These are phyloP conservation scores for Cryptosporidium ubiquitum DNA, from an alignment of 169 alveolate genomes.

Conservation along the genomic window DNA sequence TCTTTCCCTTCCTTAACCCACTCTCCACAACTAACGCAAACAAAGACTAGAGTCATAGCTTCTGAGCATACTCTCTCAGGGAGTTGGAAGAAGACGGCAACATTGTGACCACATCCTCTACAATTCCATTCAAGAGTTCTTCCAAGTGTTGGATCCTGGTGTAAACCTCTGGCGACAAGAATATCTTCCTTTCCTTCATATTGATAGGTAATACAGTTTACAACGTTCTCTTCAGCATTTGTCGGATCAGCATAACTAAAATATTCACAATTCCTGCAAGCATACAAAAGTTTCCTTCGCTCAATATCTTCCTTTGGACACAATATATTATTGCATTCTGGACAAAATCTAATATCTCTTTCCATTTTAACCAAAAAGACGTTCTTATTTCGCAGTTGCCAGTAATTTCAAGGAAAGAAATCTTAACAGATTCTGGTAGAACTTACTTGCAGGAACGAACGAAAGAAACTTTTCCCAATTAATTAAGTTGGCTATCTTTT, in stretches of 20 bases:
- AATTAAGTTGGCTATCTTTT: background rate
- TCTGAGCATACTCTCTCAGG: conserved; percentile 90
- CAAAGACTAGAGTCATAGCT: conserved; percentile 91
- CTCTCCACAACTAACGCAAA: conserved; percentile 84
- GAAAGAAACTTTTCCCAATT: background rate
- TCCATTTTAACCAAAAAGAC: conserved; percentile 20
- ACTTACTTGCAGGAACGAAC: background rate
- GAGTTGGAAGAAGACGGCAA: conserved; percentile 89
- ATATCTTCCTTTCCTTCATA: conserved; percentile 85
- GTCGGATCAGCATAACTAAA: conserved; percentile 74
- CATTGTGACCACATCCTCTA: conserved; percentile 83
- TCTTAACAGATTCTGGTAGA: background rate
- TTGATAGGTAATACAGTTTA: conserved; percentile 76
- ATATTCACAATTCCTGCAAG: conserved; percentile 79
- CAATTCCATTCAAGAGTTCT: conserved; percentile 90
- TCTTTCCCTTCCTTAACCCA: conserved; percentile 78
- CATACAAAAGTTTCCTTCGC: conserved; percentile 75
- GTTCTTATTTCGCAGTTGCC: background rate
- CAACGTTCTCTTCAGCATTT: conserved; percentile 78
- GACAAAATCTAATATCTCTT: conserved; percentile 79
- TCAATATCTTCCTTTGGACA: conserved; percentile 77
- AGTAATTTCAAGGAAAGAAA: background rate
- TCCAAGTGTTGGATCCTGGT: conserved; percentile 91
- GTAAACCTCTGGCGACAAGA: conserved; percentile 84
- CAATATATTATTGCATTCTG: conserved; percentile 80